These are phyloP conservation scores for Leccinum boreale DNA, from an alignment of 768 basidiomycete genomes.

Conservation along the genomic window DNA sequence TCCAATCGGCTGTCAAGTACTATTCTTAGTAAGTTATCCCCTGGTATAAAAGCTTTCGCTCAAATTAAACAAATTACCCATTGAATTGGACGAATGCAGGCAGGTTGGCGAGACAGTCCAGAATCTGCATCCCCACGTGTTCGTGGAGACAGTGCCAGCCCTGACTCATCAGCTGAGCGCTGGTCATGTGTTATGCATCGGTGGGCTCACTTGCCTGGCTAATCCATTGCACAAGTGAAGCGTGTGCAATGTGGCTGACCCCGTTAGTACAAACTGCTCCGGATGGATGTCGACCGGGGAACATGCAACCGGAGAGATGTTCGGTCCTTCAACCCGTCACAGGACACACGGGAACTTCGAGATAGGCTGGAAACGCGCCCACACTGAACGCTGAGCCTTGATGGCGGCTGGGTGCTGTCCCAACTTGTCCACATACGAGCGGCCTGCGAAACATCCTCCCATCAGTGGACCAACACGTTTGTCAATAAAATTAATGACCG, in stretches of 20 bases:
- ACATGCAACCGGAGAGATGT: background rate
- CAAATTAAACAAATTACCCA: background rate
- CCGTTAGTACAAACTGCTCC: background rate
- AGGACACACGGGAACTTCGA: conserved; percentile 1
- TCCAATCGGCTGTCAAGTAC: background rate
- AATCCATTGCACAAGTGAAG: background rate
- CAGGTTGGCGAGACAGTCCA: background rate
- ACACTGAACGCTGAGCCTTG: background rate
- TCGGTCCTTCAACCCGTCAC: conserved; percentile 1
- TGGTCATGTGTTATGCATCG: conserved; percentile 2
- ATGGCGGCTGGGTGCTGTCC: background rate
- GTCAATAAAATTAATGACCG: conserved; percentile 10
- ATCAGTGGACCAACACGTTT: background rate
- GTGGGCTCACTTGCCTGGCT: conserved; percentile 1
- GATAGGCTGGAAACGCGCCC: background rate
- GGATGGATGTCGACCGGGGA: background rate
- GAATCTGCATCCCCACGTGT: background rate
- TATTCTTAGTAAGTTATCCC: background rate
- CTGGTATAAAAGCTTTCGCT: background rate
- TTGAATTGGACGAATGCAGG: background rate
- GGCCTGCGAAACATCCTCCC: conserved; percentile 1
- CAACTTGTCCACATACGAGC: background rate
- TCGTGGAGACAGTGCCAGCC: background rate
- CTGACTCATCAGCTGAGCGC: background rate
- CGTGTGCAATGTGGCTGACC: background rate